Base-by-base conservation (phyloP, 192 early-diverging fungal species). In the Coemansia sp. region DNA sequence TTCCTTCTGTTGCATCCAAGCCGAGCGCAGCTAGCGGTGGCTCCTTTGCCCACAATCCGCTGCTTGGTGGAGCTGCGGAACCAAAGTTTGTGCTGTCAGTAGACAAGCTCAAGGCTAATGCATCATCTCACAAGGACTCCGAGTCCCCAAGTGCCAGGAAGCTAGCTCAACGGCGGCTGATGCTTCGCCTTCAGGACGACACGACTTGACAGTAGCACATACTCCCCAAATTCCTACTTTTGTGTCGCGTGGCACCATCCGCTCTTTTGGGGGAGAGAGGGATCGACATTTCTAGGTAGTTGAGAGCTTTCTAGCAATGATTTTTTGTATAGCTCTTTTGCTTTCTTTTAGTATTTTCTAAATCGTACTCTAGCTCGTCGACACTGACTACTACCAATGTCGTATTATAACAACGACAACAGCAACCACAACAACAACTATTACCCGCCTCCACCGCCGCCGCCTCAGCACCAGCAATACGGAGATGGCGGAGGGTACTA, bases 151-250 rank as follows among this genome's bases (percentile, higher is more conserved):
- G 54, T 33, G 24, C 50, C 7, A 53, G 65, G 19, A 53, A 36
- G 59, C 40, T 66, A 53, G 60, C 36, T 4, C 59, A 41, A 13
- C 79, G 54, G 59, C 66, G 74, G 24, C 70, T 59, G 57, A 64
- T 67, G 70, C 54, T 81, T 36, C 73, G 79, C 41, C 66, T 81
- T 56, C 79, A 81, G 70, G 63, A 63, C 42, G 70, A 81, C 39
- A 16, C 53, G 3, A 59, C 24, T 27, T 27, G 24, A 27, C 24
- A 27, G 24, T 27, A 27, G 24, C 24, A 27, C 24, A 27, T 27
- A 27, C 24, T n/a, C 51, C 51, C 29, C 27, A 9, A 35, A 40
- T 40, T 34, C 57, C 57, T 27, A 27, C 24, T 27, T 27, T 61
- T 61, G 27, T 21, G 46, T 24, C 19, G n/a, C 19, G 19, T 21